These are phyloP conservation scores for Cubamyces sp. DNA, from an alignment of 768 basidiomycete genomes.

Conservation along the genomic window DNA sequence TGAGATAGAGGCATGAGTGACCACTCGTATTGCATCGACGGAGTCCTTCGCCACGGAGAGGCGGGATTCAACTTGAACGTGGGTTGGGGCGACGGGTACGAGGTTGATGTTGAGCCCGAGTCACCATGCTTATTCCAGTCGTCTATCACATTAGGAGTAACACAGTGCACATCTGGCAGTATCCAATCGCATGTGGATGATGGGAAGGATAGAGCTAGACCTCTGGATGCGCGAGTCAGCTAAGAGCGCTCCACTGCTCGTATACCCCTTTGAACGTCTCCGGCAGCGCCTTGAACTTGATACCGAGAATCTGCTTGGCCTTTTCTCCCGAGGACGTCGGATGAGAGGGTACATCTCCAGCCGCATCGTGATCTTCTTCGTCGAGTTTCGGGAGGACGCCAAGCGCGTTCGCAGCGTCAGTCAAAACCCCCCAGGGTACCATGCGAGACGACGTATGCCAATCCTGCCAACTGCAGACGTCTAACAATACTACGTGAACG, in stretches of 20 bases:
- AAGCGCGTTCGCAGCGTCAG: constrained; percentile 5
- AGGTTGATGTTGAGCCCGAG: too few relatives aligned
- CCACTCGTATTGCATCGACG: too few relatives aligned
- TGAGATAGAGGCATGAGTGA: too few relatives aligned
- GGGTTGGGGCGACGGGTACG: too few relatives aligned
- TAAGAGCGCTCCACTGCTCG: constrained; percentile 45
- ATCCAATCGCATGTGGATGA: too few relatives aligned
- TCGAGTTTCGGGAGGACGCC: background rate
- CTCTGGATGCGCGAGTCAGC: constrained; percentile 30
- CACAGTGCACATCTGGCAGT: too few relatives aligned
- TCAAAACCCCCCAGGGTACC: background rate
- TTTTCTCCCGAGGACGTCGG: constrained; percentile 34
- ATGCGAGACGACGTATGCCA: constrained; percentile 13
- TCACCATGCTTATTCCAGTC: too few relatives aligned
- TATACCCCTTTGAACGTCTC: constrained; percentile 45
- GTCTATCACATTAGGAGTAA: background rate
- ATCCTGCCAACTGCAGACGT: constrained; percentile 23
- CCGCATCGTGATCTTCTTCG: background rate
- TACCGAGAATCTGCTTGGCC: constrained; percentile 43
- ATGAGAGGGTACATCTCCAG: background rate
- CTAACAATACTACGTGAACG: background rate
- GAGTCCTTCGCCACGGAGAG: too few relatives aligned
- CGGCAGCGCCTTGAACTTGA: constrained; percentile 45
- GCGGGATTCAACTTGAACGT: too few relatives aligned
- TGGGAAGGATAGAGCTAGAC: too few relatives aligned